Conservation (phyloP, 805 yeast species). For the Spathaspora arborariae region DNA sequence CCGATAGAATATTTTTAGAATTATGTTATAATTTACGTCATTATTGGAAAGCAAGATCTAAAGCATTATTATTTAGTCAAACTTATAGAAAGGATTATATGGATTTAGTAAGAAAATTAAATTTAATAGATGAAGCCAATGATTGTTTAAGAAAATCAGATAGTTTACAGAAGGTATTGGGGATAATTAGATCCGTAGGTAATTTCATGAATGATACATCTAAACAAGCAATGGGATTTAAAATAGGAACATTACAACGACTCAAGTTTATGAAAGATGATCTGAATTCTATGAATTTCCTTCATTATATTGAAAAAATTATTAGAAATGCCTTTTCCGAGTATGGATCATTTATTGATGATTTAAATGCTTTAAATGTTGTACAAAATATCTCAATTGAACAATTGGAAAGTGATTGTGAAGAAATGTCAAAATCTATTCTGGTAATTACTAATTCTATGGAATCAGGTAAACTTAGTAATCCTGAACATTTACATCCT, state of each 20-base stretch:
- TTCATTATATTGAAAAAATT: constrained; percentile 88
- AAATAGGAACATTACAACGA: constrained; percentile 83
- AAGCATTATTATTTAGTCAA: constrained; percentile 70
- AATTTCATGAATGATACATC: constrained; percentile 94
- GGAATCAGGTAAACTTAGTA: constrained; percentile 81
- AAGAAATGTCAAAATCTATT: constrained; percentile 55
- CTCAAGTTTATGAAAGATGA: constrained; percentile 88
- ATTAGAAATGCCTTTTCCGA: constrained; percentile 84
- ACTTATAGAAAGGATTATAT: constrained; percentile 75
- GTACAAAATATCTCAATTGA: constrained; percentile 80
- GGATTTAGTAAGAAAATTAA: constrained; percentile 64
- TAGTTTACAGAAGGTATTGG: constrained; percentile 68
- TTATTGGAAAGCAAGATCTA: constrained; percentile 90
- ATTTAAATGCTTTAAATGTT: constrained; percentile 52
- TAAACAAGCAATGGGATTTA: constrained; percentile 92
- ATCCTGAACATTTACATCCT: constrained; percentile 76
- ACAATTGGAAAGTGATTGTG: constrained; percentile 72
- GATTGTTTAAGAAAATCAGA: constrained; percentile 61
- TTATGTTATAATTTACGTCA: constrained; percentile 77
- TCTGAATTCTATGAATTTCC: constrained; percentile 78
- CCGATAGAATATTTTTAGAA: constrained; percentile 82
- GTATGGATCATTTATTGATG: constrained; percentile 69
- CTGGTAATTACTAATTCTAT: constrained; percentile 70
- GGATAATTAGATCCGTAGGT: constrained; percentile 86
- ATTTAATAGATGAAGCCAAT: constrained; percentile 70